Percentiles rank a stretch among this genome's conserved stretches.
These are phyloP conservation scores for Osmanthus fragrans DNA, from an alignment of 257 asterid species.

Conservation along the genomic window DNA sequence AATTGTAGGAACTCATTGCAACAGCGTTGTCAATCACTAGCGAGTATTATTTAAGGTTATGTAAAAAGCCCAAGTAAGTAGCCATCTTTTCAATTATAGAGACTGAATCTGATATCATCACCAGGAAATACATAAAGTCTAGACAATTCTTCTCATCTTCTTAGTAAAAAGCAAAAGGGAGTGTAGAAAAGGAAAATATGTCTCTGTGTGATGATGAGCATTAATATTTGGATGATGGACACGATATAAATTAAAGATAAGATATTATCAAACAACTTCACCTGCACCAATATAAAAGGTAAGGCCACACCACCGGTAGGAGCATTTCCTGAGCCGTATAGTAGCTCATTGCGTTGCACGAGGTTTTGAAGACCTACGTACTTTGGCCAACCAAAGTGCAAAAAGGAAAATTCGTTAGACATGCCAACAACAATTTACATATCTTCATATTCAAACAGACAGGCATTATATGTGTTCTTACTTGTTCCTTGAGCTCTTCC, in stretches of 20 bases:
- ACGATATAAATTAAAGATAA: not conserved
- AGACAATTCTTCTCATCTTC: not conserved
- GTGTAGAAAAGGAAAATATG: not conserved
- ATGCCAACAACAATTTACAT: not conserved
- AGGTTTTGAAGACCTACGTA: slow-evolving; percentile 77
- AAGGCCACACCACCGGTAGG: slow-evolving; percentile 88
- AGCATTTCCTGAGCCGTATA: slow-evolving; percentile 74
- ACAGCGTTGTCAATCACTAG: not conserved
- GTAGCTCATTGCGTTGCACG: slow-evolving; percentile 63
- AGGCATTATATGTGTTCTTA: slow-evolving; percentile 22
- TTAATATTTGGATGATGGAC: not conserved
- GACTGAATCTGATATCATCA: not conserved
- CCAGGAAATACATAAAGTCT: not conserved
- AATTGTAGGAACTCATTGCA: not conserved
- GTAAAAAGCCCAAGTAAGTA: not conserved
- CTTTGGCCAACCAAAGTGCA: slow-evolving; percentile 38
- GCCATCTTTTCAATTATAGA: too few species aligned
- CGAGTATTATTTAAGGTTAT: not conserved
- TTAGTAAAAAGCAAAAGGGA: not conserved
- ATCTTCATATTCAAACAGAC: slow-evolving; percentile 15
- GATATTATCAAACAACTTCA: slow-evolving; percentile 30
- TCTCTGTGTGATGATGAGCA: not conserved
- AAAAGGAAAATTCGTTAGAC: slow-evolving; percentile 7
- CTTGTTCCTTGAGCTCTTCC: slow-evolving; percentile 78
- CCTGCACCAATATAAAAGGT: slow-evolving; percentile 96